Evolutionary conservation across 176 grass and related monocot species (phyloP).

Genomic region (Panicum miliaceum): DNA sequence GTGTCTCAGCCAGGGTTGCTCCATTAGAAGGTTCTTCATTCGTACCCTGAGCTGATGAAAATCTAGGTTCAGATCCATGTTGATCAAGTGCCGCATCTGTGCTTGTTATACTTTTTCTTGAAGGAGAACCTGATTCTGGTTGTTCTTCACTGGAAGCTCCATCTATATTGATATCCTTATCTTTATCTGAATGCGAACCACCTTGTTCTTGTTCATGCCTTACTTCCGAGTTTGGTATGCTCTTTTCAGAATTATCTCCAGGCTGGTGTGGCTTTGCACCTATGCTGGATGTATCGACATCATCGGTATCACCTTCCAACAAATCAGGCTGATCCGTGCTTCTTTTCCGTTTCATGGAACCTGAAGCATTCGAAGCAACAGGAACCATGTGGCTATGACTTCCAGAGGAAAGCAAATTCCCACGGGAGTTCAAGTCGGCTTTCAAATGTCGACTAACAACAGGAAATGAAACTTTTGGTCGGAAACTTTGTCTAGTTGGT

Average conservation of each 20-base stretch:
- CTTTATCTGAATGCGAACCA: constrained; percentile 40
- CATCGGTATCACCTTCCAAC: constrained; percentile 21
- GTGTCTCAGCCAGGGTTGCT: background rate
- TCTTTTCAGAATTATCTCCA: constrained; percentile 41
- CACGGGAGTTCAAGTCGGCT: constrained; percentile 55
- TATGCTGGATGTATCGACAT: constrained; percentile 29
- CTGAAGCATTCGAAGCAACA: constrained; percentile 45
- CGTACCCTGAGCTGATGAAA: constrained; percentile 7
- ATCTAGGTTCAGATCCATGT: constrained; percentile 31
- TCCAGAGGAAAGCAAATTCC: constrained; percentile 41
- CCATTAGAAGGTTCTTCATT: constrained; percentile 28
- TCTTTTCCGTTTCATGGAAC: constrained; percentile 77
- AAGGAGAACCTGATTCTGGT: constrained; percentile 32
- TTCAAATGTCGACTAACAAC: constrained; percentile 86
- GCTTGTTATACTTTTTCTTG: constrained; percentile 39
- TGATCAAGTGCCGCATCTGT: constrained; percentile 2
- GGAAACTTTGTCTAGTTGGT: constrained; percentile 79
- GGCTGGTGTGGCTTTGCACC: constrained; percentile 31
- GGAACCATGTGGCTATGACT: constrained; percentile 40
- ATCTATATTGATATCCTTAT: constrained; percentile 36
- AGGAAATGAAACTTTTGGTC: constrained; percentile 85
- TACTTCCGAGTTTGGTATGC: constrained; percentile 26
- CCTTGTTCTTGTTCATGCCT: constrained; percentile 31
- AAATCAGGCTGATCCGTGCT: constrained; percentile 51
- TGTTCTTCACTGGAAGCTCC: constrained; percentile 45